These are phyloP conservation scores for Podosphaera xanthii DNA, from an alignment of 2,329 filamentous ascomycete genomes.

Conservation along the genomic window DNA sequence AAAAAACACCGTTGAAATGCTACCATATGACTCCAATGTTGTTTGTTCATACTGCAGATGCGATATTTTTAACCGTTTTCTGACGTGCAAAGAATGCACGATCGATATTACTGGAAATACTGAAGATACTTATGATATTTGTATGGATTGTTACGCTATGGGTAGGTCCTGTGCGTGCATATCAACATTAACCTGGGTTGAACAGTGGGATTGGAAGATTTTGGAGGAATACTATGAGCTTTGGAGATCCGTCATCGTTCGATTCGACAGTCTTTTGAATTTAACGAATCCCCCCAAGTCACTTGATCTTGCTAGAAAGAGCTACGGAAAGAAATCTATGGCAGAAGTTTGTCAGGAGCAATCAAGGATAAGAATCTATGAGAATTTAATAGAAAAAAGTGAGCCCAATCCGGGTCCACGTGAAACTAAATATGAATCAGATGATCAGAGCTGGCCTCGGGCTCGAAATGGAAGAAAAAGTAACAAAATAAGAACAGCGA, in stretches of 20 bases:
- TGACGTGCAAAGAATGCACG: conserved; percentile 75
- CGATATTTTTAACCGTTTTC: conserved; percentile 92
- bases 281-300: conserved; percentile 43
- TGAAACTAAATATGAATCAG: conserved; percentile 31
- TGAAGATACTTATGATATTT: conserved; percentile 79
- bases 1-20: conserved; percentile 48
- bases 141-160: conserved; percentile 98
- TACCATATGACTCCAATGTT: conserved; percentile 73
- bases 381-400: conserved; percentile 37
- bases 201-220: conserved; percentile 75
- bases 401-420: conserved; percentile 19
- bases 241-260: conserved; percentile 61
- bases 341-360: conserved; percentile 92
- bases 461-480: conserved; percentile 13
- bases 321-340: conserved; percentile 50
- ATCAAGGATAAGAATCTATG: conserved; percentile 55
- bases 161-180: conserved; percentile 79
- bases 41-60: conserved; percentile 90
- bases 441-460: conserved; percentile 28
- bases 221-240: conserved; percentile 55
- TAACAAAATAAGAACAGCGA: conserved; percentile 36
- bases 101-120: conserved; percentile 43
- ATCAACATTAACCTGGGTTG: conserved; percentile 69
- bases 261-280: conserved; percentile 44
- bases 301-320: conserved; percentile 44